Conservation (phyloP, 2,329 filamentous ascomycete species). For the Aspergillus proliferans region DNA sequence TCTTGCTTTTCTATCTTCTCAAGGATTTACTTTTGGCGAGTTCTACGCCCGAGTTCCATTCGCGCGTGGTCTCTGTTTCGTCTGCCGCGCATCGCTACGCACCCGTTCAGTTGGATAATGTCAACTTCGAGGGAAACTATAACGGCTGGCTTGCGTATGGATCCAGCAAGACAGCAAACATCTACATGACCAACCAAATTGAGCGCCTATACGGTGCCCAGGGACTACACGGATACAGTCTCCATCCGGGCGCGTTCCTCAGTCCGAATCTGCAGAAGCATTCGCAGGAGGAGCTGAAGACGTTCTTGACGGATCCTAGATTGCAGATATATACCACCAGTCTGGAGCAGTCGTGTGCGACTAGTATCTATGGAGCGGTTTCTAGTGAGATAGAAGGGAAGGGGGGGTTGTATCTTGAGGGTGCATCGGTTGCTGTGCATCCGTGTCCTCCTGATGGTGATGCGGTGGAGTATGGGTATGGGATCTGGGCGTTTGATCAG, state of each 20-base stretch:
- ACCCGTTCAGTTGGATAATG: conserved; percentile 31
- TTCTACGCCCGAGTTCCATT: conserved; percentile 33
- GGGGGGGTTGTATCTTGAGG: conserved; percentile 20
- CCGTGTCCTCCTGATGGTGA: not conserved
- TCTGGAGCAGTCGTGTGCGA: conserved; percentile 21
- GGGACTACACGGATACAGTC: conserved; percentile 39
- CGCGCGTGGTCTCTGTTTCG: conserved; percentile 44
- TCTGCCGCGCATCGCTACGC: conserved; percentile 38
- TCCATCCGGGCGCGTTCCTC: conserved; percentile 41
- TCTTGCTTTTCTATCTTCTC: conserved; percentile 49
- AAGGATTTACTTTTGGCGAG: conserved; percentile 21
- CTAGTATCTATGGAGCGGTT: conserved; percentile 23
- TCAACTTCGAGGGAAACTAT: conserved; percentile 33
- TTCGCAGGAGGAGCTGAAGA: not conserved
- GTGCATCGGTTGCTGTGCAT: not conserved
- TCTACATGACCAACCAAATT: conserved; percentile 48
- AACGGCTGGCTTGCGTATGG: conserved; percentile 39
- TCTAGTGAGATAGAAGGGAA: conserved; percentile 18
- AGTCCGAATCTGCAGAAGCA: conserved; percentile 4
- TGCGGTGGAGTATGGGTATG: not conserved
- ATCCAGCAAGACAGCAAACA: conserved; percentile 47
- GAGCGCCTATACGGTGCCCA: conserved; percentile 43
- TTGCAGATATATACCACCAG: conserved; percentile 5
- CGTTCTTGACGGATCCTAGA: not conserved
- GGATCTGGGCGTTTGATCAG: conserved; percentile 15